phyloP scores from a whole-genome alignment of 2,329 filamentous ascomycete genomes.

The Rhynchosporium agropyri region DNA sequence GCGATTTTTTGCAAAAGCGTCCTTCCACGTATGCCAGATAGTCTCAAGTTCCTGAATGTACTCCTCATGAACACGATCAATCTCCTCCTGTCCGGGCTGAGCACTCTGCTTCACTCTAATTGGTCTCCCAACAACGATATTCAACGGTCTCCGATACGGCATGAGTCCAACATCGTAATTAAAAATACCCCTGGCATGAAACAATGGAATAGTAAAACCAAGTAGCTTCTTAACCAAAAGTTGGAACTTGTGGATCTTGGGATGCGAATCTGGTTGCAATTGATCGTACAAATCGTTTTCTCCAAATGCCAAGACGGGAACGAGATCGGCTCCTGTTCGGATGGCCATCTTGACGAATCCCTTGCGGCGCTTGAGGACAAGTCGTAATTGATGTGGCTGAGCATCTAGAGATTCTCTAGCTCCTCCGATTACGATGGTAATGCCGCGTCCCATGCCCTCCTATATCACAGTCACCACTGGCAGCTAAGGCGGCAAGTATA shows the following conservation, averaged over 20 bases:
- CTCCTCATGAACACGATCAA: slow-evolving; percentile 76
- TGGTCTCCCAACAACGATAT: slow-evolving; percentile 85
- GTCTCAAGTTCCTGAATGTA: slow-evolving; percentile 77
- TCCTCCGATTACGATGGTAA: slow-evolving; percentile 93
- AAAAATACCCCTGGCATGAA: slow-evolving; percentile 90
- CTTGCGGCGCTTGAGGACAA: slow-evolving; percentile 82
- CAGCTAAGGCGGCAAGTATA: neutral
- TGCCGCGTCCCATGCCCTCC: slow-evolving; percentile 90
- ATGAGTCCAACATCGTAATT: slow-evolving; percentile 97
- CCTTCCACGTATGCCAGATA: slow-evolving; percentile 78
- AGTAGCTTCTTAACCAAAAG: slow-evolving; percentile 81
- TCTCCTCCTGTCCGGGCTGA: slow-evolving; percentile 71
- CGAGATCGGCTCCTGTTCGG: slow-evolving; percentile 87
- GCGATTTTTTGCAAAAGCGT: slow-evolving; percentile 67
- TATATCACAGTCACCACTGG: slow-evolving; percentile 33
- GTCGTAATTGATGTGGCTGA: slow-evolving; percentile 72
- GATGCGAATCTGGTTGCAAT: slow-evolving; percentile 74
- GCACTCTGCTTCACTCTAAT: slow-evolving; percentile 67
- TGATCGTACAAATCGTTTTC: slow-evolving; percentile 98
- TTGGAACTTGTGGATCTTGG: slow-evolving; percentile 78
- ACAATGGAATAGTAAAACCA: slow-evolving; percentile 90
- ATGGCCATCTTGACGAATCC: slow-evolving; percentile 95
- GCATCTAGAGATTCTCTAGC: slow-evolving; percentile 91
- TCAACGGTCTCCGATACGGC: slow-evolving; percentile 86
- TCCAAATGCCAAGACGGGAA: slow-evolving; percentile 89